Conservation (phyloP, 2,329 filamentous ascomycete genomes). For the Aspergillus pseudoglaucus region DNA sequence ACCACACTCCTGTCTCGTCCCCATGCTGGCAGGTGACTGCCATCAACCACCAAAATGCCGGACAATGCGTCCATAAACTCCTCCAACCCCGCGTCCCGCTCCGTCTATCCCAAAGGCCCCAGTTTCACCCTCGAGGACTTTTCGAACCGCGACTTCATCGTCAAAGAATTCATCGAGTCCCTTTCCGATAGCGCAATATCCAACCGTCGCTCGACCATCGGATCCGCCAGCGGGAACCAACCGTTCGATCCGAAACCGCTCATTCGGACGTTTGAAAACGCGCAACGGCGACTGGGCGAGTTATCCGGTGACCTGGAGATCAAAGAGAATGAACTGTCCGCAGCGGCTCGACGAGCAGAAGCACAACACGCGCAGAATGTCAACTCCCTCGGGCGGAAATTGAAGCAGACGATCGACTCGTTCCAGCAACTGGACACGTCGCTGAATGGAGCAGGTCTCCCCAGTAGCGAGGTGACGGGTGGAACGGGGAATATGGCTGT, state of each 20-base stretch:
- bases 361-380: constrained; percentile 86
- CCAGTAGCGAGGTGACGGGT: constrained; percentile 22
- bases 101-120: constrained; percentile 70
- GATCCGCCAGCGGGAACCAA: constrained; percentile 33
- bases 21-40: constrained; percentile 3
- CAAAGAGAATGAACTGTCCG: constrained; percentile 83
- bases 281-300: constrained; percentile 46
- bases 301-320: constrained; percentile 73
- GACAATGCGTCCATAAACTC: constrained; percentile 36
- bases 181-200: constrained; percentile 76
- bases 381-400: constrained; percentile 76
- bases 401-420: constrained; percentile 84
- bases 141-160: constrained; percentile 88
- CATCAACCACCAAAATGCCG: constrained; percentile 24
- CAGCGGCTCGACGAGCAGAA: constrained; percentile 84
- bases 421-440: constrained; percentile 86
- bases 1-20: neutral
- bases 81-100: constrained; percentile 47
- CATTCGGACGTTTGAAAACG: constrained; percentile 86
- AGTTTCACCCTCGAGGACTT: constrained; percentile 85
- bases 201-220: constrained; percentile 67
- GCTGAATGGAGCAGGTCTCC: constrained; percentile 56
- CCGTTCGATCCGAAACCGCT: constrained; percentile 92
- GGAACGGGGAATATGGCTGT: constrained; percentile 81
- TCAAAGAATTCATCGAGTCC: constrained; percentile 93